Percentiles rank a stretch among this genome's conserved stretches.
phyloP scores from a whole-genome alignment of 805 yeast genomes.

The Barnettozyma sp. region DNA sequence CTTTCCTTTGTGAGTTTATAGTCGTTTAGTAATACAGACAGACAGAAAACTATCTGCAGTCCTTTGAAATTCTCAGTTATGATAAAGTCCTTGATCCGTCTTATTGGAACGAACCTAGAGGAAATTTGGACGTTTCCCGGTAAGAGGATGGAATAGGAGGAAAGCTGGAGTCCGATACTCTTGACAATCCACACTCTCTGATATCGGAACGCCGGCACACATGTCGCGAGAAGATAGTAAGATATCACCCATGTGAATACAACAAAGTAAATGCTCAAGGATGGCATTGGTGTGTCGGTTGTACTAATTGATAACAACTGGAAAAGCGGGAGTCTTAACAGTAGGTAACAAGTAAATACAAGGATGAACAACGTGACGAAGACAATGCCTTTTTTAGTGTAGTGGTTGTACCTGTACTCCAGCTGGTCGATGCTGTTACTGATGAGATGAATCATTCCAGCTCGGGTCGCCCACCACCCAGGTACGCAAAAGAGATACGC shows the following conservation, averaged over 20 bases:
- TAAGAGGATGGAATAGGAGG: slow-evolving; percentile 25
- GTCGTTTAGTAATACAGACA: slow-evolving; percentile 49
- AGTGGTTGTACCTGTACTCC: slow-evolving; percentile 3
- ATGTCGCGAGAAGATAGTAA: not conserved
- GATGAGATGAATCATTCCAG: not conserved
- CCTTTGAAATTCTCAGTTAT: slow-evolving; percentile 73
- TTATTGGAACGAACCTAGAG: slow-evolving; percentile 47
- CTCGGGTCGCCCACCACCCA: not conserved
- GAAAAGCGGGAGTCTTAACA: too few species aligned
- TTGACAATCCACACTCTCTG: slow-evolving; percentile 36
- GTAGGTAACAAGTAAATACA: not conserved
- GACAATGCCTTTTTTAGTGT: not conserved
- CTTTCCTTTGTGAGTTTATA: slow-evolving; percentile 2
- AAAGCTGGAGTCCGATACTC: slow-evolving; percentile 42
- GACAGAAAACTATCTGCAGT: slow-evolving; percentile 56
- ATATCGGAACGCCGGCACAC: not conserved
- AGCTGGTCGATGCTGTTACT: not conserved
- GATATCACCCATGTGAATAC: not conserved
- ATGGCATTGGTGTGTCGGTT: too few species aligned
- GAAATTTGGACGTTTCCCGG: slow-evolving; percentile 7
- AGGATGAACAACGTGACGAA: not conserved
- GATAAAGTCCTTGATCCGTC: slow-evolving; percentile 53
- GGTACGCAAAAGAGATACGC: not conserved
- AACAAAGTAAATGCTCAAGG: too few species aligned
- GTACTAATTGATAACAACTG: too few species aligned